Evolutionary conservation across 495 filamentous ascomycete genomes (phyloP).

Genomic region (Staphylotrichum tortipilum): DNA sequence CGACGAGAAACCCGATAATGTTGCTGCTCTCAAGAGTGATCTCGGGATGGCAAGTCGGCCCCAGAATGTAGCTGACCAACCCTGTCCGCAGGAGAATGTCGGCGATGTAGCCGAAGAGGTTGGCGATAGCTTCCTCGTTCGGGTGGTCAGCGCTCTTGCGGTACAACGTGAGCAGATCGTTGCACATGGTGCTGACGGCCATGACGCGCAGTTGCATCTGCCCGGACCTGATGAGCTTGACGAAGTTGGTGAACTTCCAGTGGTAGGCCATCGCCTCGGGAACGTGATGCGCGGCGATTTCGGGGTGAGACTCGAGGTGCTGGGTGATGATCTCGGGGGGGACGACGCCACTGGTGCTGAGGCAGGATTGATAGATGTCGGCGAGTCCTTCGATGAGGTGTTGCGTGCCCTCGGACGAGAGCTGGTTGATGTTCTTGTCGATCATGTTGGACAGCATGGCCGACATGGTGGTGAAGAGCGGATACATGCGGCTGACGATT

Average conservation of each 20-base stretch:
- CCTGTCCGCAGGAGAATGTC: constrained; percentile 54
- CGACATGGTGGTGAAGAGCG: constrained; percentile 34
- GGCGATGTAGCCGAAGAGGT: constrained; percentile 56
- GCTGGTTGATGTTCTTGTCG: constrained; percentile 40
- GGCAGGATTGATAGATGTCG: constrained; percentile 32
- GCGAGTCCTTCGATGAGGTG: constrained; percentile 29
- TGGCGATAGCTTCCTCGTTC: constrained; percentile 33
- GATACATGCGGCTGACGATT: constrained; percentile 25
- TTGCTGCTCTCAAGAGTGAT: constrained; percentile 74
- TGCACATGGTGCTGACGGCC: constrained; percentile 61
- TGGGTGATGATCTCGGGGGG: constrained; percentile 25
- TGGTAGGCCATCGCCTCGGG: constrained; percentile 46
- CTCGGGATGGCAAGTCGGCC: constrained; percentile 85
- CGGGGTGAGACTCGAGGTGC: constrained; percentile 21
- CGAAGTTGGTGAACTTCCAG: constrained; percentile 63
- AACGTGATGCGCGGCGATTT: constrained; percentile 17
- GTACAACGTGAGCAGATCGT: constrained; percentile 59
- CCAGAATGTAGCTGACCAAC: constrained; percentile 78
- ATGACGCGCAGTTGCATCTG: constrained; percentile 81
- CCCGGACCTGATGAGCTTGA: constrained; percentile 66
- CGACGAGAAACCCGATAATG: constrained; percentile 80
- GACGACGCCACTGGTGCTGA: constrained; percentile 31
- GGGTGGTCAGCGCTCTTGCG: constrained; percentile 32
- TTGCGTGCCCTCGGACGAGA: constrained; percentile 36
- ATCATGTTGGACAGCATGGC: constrained; percentile 33